Evolutionary conservation across 345 rosid species (phyloP).

Genomic region (Brassica incana): DNA sequence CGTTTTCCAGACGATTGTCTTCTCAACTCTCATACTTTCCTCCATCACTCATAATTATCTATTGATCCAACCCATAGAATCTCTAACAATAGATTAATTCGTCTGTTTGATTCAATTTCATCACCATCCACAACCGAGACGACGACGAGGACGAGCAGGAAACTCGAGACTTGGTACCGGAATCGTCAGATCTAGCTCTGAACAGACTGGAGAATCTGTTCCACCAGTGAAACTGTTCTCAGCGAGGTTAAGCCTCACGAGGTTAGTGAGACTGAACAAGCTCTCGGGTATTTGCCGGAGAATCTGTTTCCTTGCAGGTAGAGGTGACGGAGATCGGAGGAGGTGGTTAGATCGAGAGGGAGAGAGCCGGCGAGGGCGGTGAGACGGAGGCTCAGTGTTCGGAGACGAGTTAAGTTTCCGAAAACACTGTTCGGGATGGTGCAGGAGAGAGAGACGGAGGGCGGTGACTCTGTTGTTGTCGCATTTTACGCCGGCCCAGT

Average conservation of each 20-base stretch:
- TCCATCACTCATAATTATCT: no score
- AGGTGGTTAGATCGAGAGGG: slow-evolving; percentile 65
- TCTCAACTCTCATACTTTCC: no score
- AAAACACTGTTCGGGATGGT: slow-evolving; percentile 59
- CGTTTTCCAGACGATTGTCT: no score
- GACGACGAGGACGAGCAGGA: no score
- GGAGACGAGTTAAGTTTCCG: slow-evolving; percentile 65
- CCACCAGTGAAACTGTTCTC: slow-evolving; percentile 65
- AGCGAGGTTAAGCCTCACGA: slow-evolving; percentile 67
- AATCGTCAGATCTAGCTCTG: no score
- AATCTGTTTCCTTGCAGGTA: slow-evolving; percentile 75
- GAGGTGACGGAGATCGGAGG: slow-evolving; percentile 54
- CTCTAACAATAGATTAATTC: no score
- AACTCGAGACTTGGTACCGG: no score
- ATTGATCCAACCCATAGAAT: no score
- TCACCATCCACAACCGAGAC: no score
- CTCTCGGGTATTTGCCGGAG: slow-evolving; percentile 65
- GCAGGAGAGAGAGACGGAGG: slow-evolving; percentile 69
- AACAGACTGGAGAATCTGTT: neutral
- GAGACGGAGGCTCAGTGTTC: slow-evolving; percentile 74
- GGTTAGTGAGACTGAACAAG: slow-evolving; percentile 49
- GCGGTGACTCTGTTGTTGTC: slow-evolving; percentile 36
- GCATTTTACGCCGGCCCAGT: slow-evolving; percentile 41
- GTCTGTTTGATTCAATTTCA: no score
- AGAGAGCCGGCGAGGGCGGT: slow-evolving; percentile 63